These are phyloP conservation scores for Theileria equi DNA, from an alignment of 169 alveolate genomes.

Conservation along the genomic window DNA sequence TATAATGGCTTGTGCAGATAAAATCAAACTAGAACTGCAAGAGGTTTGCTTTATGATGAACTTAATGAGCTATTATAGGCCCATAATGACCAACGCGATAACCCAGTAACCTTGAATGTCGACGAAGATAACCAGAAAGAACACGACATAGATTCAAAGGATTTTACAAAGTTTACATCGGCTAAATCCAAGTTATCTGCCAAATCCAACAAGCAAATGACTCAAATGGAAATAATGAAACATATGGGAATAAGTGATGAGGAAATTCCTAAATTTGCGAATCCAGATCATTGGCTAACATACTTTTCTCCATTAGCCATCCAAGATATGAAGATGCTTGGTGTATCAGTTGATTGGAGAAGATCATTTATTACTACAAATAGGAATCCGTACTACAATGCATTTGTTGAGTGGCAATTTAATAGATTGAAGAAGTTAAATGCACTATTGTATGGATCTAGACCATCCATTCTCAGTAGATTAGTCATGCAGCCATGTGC, in stretches of 20 bases:
- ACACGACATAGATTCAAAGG: conserved; percentile 49
- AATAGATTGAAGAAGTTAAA: conserved; percentile 81
- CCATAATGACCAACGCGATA: not conserved
- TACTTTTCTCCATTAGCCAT: conserved; percentile 95
- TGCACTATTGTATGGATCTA: conserved; percentile 78
- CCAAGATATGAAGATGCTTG: conserved; percentile 83
- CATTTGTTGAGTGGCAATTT: conserved; percentile 97
- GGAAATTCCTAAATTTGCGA: conserved; percentile 91
- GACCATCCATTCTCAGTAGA: conserved; percentile 90
- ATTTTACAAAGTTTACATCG: conserved; percentile 70
- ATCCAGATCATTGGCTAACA: conserved; percentile 95
- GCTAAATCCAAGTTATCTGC: conserved; percentile 84
- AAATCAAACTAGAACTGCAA: conserved; percentile 81
- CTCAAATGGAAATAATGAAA: conserved; percentile 87
- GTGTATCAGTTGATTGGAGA: conserved; percentile 93
- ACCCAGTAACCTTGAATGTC: not conserved
- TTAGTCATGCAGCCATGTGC: conserved; percentile 97
- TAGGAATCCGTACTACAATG: conserved; percentile 94
- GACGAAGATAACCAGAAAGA: not conserved
- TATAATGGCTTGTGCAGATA: conserved; percentile 95
- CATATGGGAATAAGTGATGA: conserved; percentile 91
- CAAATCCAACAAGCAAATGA: conserved; percentile 78
- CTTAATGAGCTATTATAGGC: not conserved
- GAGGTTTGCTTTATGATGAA: conserved; percentile 11
- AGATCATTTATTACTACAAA: conserved; percentile 98